phyloP scores from a whole-genome alignment of 2,329 filamentous ascomycete genomes.

The Sporothrix variecibatus region DNA sequence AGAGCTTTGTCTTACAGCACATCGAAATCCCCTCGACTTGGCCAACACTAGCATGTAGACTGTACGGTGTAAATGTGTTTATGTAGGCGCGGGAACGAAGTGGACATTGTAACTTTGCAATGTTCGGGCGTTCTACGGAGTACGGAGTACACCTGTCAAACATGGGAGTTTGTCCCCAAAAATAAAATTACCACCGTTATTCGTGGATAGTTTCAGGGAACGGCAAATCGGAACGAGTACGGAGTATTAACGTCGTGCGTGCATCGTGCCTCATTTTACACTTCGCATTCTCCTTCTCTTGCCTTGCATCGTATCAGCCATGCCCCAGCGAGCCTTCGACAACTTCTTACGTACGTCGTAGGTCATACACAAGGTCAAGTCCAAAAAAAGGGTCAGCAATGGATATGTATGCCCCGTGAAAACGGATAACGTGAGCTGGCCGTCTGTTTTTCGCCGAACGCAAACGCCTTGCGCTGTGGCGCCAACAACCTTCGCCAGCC shows the following conservation, averaged over 20 bases:
- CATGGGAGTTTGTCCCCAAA: not conserved
- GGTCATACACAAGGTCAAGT: too few relatives aligned
- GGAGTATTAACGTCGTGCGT: not conserved
- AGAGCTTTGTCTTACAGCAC: not conserved
- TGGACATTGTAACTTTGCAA: not conserved
- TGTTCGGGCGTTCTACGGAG: not conserved
- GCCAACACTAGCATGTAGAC: not conserved
- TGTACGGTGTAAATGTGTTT: not conserved
- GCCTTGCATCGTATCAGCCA: too few relatives aligned
- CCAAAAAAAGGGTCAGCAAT: too few relatives aligned
- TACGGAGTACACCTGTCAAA: too few relatives aligned
- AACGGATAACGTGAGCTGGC: not conserved
- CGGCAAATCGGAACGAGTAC: not conserved
- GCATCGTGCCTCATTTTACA: not conserved
- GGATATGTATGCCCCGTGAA: too few relatives aligned
- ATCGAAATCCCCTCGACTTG: not conserved
- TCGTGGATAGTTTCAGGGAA: not conserved
- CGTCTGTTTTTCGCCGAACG: not conserved
- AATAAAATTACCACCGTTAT: not conserved
- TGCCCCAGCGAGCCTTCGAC: too few relatives aligned
- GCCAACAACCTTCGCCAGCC: not conserved
- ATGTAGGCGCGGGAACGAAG: not conserved
- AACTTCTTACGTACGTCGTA: too few relatives aligned
- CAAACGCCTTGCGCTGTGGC: not conserved
- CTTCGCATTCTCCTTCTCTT: not conserved